These are phyloP conservation scores for Scytalidium lignicola DNA, from an alignment of 2,329 filamentous ascomycete genomes.

Conservation along the genomic window DNA sequence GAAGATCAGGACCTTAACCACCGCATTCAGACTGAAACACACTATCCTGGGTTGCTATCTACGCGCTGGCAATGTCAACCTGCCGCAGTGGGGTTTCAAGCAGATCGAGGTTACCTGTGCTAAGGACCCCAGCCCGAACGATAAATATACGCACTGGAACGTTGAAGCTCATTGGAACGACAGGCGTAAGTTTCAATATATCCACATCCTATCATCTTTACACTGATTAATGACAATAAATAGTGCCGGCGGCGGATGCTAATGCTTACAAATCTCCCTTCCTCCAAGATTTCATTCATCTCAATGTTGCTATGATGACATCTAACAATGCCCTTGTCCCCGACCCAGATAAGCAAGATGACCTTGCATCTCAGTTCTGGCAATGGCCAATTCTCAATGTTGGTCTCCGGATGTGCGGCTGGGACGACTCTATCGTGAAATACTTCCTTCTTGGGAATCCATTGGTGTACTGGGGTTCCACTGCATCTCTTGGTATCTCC, in stretches of 20 bases:
- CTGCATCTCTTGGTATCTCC: conserved; percentile 69
- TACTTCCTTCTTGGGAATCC: conserved; percentile 99
- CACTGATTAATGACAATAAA: conserved; percentile 27
- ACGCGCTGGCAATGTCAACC: conserved; percentile 88
- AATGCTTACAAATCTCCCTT: conserved; percentile 95
- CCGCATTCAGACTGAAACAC: conserved; percentile 85
- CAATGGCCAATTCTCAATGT: conserved; percentile 97
- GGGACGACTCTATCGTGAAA: conserved; percentile 93
- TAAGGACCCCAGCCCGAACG: conserved; percentile 86
- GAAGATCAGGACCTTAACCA: conserved; percentile 85
- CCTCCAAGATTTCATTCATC: conserved; percentile 92
- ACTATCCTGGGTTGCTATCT: conserved; percentile 83
- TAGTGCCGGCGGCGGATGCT: conserved; percentile 83
- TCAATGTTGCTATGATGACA: conserved; percentile 99
- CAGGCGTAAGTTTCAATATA: conserved; percentile 59
- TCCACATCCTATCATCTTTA: background rate
- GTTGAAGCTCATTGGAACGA: conserved; percentile 94
- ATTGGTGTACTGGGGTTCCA: conserved; percentile 91
- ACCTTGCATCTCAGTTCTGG: conserved; percentile 95
- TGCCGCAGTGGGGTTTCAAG: conserved; percentile 99
- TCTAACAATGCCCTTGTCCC: conserved; percentile 98
- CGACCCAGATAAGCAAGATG: conserved; percentile 97
- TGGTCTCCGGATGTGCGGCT: conserved; percentile 96
- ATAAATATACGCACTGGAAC: conserved; percentile 98
- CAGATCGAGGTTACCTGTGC: conserved; percentile 97